Conservation (phyloP, 768 basidiomycete genomes). For the Macrolepiota dolichaula region DNA sequence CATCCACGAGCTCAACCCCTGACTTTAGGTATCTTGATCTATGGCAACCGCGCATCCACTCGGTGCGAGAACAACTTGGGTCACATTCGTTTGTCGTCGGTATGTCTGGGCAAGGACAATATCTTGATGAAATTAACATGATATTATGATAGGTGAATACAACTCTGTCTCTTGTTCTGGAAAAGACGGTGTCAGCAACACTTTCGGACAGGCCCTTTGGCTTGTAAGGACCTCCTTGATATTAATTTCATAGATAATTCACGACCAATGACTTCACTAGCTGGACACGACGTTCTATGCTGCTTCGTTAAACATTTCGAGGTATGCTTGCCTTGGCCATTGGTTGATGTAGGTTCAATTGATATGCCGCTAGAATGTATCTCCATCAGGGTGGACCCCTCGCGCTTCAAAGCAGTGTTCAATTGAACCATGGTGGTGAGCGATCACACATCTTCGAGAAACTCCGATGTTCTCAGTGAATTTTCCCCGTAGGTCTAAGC, state of each 20-base stretch:
- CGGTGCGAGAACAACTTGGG: conserved; percentile 44
- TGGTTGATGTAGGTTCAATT: neutral
- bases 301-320: conserved; percentile 46
- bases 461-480: neutral
- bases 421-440: conserved; percentile 46
- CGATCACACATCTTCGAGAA: neutral
- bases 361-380: conserved; percentile 33
- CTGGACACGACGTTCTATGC: conserved; percentile 45
- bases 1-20: neutral
- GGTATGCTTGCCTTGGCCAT: conserved; percentile 23
- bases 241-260: neutral
- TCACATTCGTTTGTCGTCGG: conserved; percentile 47
- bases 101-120: conserved; percentile 13
- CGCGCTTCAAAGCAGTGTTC: conserved; percentile 45
- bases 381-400: conserved; percentile 55
- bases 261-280: conserved; percentile 15
- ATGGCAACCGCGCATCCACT: conserved; percentile 50
- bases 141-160: conserved; percentile 39
- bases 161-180: conserved; percentile 56
- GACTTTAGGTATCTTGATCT: conserved; percentile 46
- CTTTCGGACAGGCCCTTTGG: conserved; percentile 55
- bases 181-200: conserved; percentile 45
- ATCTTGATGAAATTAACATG: neutral
- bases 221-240: conserved; percentile 24
- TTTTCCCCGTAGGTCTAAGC: conserved; percentile 26